These are phyloP conservation scores for Botrytis cinerea DNA, from an alignment of 2,329 filamentous ascomycete species.

Conservation along the genomic window DNA sequence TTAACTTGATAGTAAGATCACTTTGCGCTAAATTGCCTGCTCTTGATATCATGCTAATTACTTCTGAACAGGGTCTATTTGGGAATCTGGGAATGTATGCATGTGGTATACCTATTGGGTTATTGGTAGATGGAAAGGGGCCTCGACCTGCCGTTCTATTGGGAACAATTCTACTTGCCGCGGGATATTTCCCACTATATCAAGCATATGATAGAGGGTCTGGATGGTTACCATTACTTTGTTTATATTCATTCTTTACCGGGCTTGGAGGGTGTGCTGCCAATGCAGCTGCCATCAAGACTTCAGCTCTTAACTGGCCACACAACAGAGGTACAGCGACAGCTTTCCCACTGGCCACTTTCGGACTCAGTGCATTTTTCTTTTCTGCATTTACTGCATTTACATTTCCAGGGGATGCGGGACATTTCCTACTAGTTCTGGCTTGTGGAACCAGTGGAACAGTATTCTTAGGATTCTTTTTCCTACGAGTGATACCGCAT, in stretches of 20 bases:
- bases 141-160: conserved; percentile 76
- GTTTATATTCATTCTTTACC: conserved; percentile 81
- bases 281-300: conserved; percentile 86
- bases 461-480: conserved; percentile 77
- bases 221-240: conserved; percentile 63
- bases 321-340: conserved; percentile 89
- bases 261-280: conserved; percentile 88
- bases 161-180: conserved; percentile 70
- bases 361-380: conserved; percentile 94
- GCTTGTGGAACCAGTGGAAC: conserved; percentile 77
- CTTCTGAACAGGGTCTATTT: conserved; percentile 56
- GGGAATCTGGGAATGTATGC: conserved; percentile 95
- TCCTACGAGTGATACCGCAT: conserved; percentile 73
- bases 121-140: conserved; percentile 81
- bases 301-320: conserved; percentile 87
- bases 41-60: conserved; percentile 35
- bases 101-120: conserved; percentile 82
- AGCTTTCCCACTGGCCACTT: conserved; percentile 87
- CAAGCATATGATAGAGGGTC: conserved; percentile 71
- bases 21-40: conserved; percentile 27
- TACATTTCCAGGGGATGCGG: conserved; percentile 80
- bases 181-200: conserved; percentile 86
- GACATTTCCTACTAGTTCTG: conserved; percentile 77
- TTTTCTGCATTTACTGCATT: conserved; percentile 80
- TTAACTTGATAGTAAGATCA: conserved; percentile 76